A percentile compares a stretch with the other conserved stretches of the same genome.
Conservation (phyloP, 2,329 filamentous ascomycete genomes). For the Verticillium dahliae region DNA sequence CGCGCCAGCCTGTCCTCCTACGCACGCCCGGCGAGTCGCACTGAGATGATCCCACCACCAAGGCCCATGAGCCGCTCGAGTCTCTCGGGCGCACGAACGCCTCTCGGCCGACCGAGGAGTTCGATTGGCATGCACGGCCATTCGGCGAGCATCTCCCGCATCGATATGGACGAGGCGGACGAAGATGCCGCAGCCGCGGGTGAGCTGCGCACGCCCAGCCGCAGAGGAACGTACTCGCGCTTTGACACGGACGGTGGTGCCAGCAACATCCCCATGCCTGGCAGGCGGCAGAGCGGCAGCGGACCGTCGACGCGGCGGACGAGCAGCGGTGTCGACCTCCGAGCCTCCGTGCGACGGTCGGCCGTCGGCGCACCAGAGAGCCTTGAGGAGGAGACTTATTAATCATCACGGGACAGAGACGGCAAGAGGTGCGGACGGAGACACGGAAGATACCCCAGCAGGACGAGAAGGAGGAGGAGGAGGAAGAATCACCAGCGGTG, state of each 20-base stretch:
- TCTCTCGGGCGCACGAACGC: constrained; percentile 53
- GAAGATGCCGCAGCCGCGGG: constrained; percentile 33
- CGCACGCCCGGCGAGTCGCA: constrained; percentile 46
- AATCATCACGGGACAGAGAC: constrained; percentile 10
- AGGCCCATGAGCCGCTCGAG: constrained; percentile 62
- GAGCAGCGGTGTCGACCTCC: constrained; percentile 27
- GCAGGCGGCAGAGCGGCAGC: constrained; percentile 37
- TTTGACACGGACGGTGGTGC: constrained; percentile 32
- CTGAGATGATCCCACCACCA: constrained; percentile 45
- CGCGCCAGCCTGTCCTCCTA: constrained; percentile 57
- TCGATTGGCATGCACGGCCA: constrained; percentile 59
- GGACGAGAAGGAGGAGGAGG: neutral
- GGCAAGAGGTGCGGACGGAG: constrained; percentile 2
- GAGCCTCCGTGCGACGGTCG: constrained; percentile 19
- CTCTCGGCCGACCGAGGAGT: constrained; percentile 63
- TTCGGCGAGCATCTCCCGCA: constrained; percentile 50
- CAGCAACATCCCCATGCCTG: constrained; percentile 36
- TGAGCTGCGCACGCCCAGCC: constrained; percentile 44
- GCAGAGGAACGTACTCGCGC: constrained; percentile 46
- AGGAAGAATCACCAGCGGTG: neutral
- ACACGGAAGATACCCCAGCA: neutral
- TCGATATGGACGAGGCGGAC: constrained; percentile 41
- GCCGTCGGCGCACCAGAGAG: constrained; percentile 30
- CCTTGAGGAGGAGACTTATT: constrained; percentile 50
- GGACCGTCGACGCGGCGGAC: constrained; percentile 24